Evolutionary conservation across 495 filamentous ascomycete species (phyloP).

Genomic region (Penicillium cinerascens): DNA sequence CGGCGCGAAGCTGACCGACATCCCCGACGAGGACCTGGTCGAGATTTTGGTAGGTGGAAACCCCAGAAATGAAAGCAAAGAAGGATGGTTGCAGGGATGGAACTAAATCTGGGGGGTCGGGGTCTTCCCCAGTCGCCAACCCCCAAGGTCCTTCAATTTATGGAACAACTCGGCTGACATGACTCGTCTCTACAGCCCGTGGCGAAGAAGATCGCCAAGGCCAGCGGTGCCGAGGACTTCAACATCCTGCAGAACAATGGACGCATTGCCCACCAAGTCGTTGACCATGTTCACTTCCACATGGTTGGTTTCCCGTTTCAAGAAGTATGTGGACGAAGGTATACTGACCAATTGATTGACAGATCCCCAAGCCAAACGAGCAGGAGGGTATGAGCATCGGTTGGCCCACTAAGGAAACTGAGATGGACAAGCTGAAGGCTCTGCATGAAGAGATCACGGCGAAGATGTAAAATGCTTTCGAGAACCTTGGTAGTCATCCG

Average conservation of each 20-base stretch:
- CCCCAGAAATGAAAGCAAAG: neutral
- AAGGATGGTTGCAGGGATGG: neutral
- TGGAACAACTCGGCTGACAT: slow-evolving; percentile 8
- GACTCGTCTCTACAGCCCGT: slow-evolving; percentile 58
- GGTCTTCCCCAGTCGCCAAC: neutral
- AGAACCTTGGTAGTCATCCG: neutral
- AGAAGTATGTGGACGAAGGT: neutral
- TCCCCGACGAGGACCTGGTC: slow-evolving; percentile 81
- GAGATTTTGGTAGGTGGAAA: slow-evolving; percentile 72
- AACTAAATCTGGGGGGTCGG: neutral
- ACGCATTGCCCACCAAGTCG: slow-evolving; percentile 84
- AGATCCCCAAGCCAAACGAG: slow-evolving; percentile 95
- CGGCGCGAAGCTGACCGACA: slow-evolving; percentile 86
- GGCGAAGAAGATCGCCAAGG: slow-evolving; percentile 79
- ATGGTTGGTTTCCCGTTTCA: slow-evolving; percentile 56
- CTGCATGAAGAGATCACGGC: slow-evolving; percentile 78
- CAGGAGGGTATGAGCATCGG: slow-evolving; percentile 72
- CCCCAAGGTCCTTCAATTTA: slow-evolving; percentile 19
- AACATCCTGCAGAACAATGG: slow-evolving; percentile 99
- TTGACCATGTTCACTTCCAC: slow-evolving; percentile 95
- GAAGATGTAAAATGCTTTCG: slow-evolving; percentile 63
- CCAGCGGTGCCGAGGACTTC: slow-evolving; percentile 72
- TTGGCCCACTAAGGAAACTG: slow-evolving; percentile 73
- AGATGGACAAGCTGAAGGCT: slow-evolving; percentile 82
- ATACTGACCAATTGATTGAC: slow-evolving; percentile 16